Evolutionary conservation across 2,329 filamentous ascomycete species (phyloP).

Genomic region (Aplosporella prunicola): DNA sequence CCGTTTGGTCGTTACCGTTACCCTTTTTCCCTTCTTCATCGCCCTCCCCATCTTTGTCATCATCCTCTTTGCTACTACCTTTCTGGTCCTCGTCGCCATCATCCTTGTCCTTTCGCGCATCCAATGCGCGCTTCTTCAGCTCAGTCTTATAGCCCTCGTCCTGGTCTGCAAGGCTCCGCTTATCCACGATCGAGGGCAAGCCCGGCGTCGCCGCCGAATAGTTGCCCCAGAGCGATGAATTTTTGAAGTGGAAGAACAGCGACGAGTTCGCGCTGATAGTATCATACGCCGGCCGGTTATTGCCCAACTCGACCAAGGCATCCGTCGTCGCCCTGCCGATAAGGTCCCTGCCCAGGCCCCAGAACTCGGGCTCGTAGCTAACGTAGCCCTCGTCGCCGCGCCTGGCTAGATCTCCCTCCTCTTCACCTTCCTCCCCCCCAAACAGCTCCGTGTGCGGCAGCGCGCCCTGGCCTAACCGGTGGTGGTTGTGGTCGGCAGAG

Average conservation of each 20-base stretch:
- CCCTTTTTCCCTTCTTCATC: constrained; percentile 11
- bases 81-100: too few species aligned
- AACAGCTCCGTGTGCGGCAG: constrained; percentile 39
- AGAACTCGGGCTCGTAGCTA: constrained; percentile 53
- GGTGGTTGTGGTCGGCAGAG: constrained; percentile 39
- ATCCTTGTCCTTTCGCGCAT: too few species aligned
- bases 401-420: constrained; percentile 27
- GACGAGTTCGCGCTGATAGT: constrained; percentile 56
- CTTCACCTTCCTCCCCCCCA: constrained; percentile 22
- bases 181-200: constrained; percentile 19
- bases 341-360: constrained; percentile 51
- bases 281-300: constrained; percentile 53
- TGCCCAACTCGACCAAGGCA: constrained; percentile 41
- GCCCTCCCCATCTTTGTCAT: constrained; percentile 1
- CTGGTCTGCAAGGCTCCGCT: constrained; percentile 5
- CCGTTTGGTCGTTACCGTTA: constrained; percentile 6
- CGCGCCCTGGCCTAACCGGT: constrained; percentile 44
- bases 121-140: constrained; percentile 11
- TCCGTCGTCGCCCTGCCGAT: constrained; percentile 49
- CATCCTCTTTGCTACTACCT: too few species aligned
- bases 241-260: constrained; percentile 55
- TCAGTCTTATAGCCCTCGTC: constrained; percentile 1
- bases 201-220: constrained; percentile 24
- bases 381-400: constrained; percentile 22
- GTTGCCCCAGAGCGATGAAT: constrained; percentile 42